Percentiles rank a stretch among this genome's conserved stretches.
These are phyloP conservation scores for Ophiostoma fasciatum DNA, from an alignment of 2,329 filamentous ascomycete species.

Conservation along the genomic window DNA sequence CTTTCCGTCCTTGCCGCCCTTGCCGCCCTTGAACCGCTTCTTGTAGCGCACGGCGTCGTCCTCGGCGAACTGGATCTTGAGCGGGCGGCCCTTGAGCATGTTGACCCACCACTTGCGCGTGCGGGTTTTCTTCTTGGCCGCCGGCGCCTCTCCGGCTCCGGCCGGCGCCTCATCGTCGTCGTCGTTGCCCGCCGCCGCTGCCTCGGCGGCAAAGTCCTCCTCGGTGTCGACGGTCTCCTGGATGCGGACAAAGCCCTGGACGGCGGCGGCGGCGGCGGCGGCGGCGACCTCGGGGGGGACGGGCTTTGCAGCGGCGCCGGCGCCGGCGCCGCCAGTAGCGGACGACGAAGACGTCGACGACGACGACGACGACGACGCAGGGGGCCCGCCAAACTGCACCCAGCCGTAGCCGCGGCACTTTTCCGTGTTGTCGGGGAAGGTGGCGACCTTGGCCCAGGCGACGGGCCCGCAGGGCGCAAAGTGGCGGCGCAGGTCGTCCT, in stretches of 20 bases:
- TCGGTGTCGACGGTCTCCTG: slow-evolving; percentile 49
- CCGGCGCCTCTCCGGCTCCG: too few relatives aligned
- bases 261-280: slow-evolving; percentile 58
- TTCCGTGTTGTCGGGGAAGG: slow-evolving; percentile 77
- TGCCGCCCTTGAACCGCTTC: slow-evolving; percentile 87
- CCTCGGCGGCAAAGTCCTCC: slow-evolving; percentile 40
- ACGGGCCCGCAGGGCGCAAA: slow-evolving; percentile 77
- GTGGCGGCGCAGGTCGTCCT: slow-evolving; percentile 66
- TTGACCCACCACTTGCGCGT: slow-evolving; percentile 73
- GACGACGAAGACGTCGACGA: slow-evolving; percentile 1
- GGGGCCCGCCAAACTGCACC: slow-evolving; percentile 59
- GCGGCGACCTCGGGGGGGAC: slow-evolving; percentile 30
- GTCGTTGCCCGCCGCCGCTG: slow-evolving; percentile 21
- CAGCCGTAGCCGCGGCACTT: slow-evolving; percentile 98
- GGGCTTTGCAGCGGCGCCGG: too few relatives aligned
- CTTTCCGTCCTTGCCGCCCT: slow-evolving; percentile 62
- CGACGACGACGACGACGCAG: slow-evolving; percentile 1
- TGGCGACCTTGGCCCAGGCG: slow-evolving; percentile 73
- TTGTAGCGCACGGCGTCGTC: slow-evolving; percentile 81
- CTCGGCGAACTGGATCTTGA: slow-evolving; percentile 89
- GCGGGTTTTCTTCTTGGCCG: slow-evolving; percentile 25
- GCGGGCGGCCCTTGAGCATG: slow-evolving; percentile 58
- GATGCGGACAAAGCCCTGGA: slow-evolving; percentile 67
- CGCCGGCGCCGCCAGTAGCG: background rate
- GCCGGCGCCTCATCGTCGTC: slow-evolving; percentile 11